Conservation (phyloP, 306 rosid species). For the Elaeagnus macrophylla region DNA sequence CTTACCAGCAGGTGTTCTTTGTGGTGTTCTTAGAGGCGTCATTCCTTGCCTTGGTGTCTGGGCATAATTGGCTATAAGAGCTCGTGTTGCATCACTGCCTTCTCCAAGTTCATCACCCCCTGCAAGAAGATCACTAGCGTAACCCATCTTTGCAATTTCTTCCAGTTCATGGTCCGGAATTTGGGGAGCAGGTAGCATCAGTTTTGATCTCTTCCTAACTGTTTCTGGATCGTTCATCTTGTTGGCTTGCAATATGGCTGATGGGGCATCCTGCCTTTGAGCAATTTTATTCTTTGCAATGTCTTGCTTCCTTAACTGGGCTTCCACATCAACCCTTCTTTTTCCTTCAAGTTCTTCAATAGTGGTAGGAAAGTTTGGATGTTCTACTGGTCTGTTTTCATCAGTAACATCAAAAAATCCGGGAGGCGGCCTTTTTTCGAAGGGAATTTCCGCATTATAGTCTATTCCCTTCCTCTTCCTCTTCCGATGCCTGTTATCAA, state of each 20-base stretch:
- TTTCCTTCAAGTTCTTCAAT: slow-evolving; percentile 95
- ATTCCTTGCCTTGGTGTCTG: slow-evolving; percentile 68
- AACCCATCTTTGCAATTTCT: slow-evolving; percentile 94
- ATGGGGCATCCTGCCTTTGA: slow-evolving; percentile 82
- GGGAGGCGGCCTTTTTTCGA: slow-evolving; percentile 90
- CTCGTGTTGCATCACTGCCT: slow-evolving; percentile 80
- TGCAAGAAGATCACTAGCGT: slow-evolving; percentile 77
- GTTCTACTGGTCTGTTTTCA: slow-evolving; percentile 71
- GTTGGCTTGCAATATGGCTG: slow-evolving; percentile 81
- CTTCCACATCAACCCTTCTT: slow-evolving; percentile 69
- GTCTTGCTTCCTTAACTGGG: slow-evolving; percentile 80
- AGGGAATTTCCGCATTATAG: slow-evolving; percentile 83
- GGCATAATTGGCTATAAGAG: slow-evolving; percentile 80
- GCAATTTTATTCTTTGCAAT: slow-evolving; percentile 79
- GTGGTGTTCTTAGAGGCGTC: slow-evolving; percentile 83
- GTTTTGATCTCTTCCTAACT: slow-evolving; percentile 80
- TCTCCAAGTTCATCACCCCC: slow-evolving; percentile 57
- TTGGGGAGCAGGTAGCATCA: slow-evolving; percentile 95
- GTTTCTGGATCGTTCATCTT: slow-evolving; percentile 90
- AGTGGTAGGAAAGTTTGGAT: slow-evolving; percentile 67
- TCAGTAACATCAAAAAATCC: slow-evolving; percentile 78
- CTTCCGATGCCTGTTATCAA: slow-evolving; percentile 74
- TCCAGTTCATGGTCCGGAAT: slow-evolving; percentile 86
- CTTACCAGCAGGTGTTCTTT: slow-evolving; percentile 88
- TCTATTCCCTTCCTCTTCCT: slow-evolving; percentile 89